Evolutionary conservation across 768 basidiomycete species (phyloP), one percentile per base, ranked within the genome.

Genomic region (Suillus weaverae): DNA sequence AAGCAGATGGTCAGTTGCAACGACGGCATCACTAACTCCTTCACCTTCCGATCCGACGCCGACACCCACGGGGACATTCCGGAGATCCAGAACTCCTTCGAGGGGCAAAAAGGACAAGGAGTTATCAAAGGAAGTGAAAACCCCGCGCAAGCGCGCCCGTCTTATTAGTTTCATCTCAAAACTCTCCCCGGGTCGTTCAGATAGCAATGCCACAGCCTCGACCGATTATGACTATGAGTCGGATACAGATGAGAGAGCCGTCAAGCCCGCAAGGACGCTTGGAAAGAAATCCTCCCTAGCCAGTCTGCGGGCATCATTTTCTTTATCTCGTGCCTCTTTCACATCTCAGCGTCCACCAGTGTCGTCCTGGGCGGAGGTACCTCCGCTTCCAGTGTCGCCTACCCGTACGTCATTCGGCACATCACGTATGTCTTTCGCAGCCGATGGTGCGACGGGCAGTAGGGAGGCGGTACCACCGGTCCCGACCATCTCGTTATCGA

Each of bases 131-230:
- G 7, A 38, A 5, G 5, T 67, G 10, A 77, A 76, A 60, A 68
- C 70, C 0, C 74, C 74, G 13, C 71, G 67, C 51, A 77, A 76
- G 51, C 74, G 74, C 7, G n/a, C 73, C 0, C 76, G 76, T 13
- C 76, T 76, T 60, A 73, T 77, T 41, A 74, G 70, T 53, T 71
- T 76, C 48, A 74, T 76, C 10, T 76, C 74, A 0, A 74, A 73
- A 4, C 33, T 76, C 4, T 77, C 76, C 1, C 76, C 74, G 0
- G 67, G 74, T 32, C 76, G 76, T n/a, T 41, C 26, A 16, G 74
- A 77, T 5, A 59, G 70, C 4, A 60, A 71, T 5, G 26, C 63
- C 0, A 63, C 65, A 8, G 55, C 22, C 5, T 65, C 62, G 5
- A 66, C 68, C 4, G 74, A 72, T 0, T 71, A 68, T 33, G 73